Base-by-base conservation (phyloP, 163 green algal species). In the Trebouxiophyceae sp. region DNA sequence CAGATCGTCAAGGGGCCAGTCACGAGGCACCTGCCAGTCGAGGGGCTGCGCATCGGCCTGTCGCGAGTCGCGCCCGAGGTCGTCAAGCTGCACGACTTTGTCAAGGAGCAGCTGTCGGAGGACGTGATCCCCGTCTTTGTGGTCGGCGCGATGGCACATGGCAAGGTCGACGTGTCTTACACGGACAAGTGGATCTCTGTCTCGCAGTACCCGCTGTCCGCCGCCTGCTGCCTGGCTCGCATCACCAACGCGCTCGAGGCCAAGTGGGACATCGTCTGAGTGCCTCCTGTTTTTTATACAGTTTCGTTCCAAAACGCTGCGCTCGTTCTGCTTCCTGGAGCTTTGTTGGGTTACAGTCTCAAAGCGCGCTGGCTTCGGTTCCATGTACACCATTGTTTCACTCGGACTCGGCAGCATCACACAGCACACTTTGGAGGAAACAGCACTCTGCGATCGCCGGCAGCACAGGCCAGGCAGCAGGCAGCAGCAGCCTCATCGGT, bases 1-100 rank as follows among this genome's bases (percentile, higher is more conserved):
- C 79, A 90, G 76, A 83, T 98, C 28, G 72, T 99, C 57, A 99
- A 98, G 76, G 87, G 89, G n/a, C 93, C 93, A 0, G 89, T 99
- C 2, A 94, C 89, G 4, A 91, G 89, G 63, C 84, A 97, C 73
- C 79, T 98, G 16, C 92, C 93, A 30, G 59, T 70, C 24, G 79
- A 78, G 24, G 75, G 70, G 1, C 73, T 70, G 5, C 76, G 89
- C 26, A 80, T 97, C 6, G 91, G 84, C 46, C 90, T 97, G 56
- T 95, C 86, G 23, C 84, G 83, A 57, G 84, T 66, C 30, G 78
- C 89, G 0, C 59, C 70, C 19, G 74, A 84, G 34, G 65, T 89
- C n/a, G 71, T 84, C 30, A 69, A 75, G 7, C 57, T 75, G 28
- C 54, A 65, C 28, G 65, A 85, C 0, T 86, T 80, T 60, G 82